phyloP scores from a whole-genome alignment of 495 filamentous ascomycete species.

The Parathielavia hyrcaniae region DNA sequence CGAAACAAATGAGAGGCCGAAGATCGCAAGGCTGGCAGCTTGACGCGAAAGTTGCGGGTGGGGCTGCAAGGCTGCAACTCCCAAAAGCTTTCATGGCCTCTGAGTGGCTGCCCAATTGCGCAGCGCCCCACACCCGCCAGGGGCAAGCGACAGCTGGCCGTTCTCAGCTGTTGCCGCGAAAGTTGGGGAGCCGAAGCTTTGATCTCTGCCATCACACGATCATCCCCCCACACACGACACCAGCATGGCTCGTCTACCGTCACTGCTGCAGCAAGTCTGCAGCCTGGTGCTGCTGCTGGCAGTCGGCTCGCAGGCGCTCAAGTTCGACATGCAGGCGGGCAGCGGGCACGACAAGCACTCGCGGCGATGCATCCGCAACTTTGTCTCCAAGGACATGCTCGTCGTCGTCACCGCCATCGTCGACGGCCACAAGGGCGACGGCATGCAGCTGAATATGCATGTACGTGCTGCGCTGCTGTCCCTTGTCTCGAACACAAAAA shows the following conservation, averaged over 20 bases:
- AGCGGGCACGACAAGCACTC: conserved; percentile 51
- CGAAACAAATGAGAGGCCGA: conserved; percentile 9
- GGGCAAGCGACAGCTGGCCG: conserved; percentile 35
- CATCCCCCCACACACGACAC: neutral
- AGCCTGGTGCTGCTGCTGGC: conserved; percentile 49
- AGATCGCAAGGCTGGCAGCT: conserved; percentile 29
- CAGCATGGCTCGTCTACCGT: conserved; percentile 33
- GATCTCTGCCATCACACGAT: conserved; percentile 12
- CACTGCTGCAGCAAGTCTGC: conserved; percentile 44
- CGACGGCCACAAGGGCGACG: conserved; percentile 79
- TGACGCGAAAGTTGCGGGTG: conserved; percentile 8
- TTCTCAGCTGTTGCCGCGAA: too few relatives aligned
- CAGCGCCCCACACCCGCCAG: conserved; percentile 13
- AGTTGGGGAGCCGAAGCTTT: neutral
- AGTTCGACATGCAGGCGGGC: conserved; percentile 83
- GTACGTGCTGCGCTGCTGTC: conserved; percentile 50
- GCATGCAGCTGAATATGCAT: conserved; percentile 90
- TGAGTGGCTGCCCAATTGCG: conserved; percentile 19
- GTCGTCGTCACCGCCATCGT: conserved; percentile 97
- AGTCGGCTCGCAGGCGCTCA: conserved; percentile 67
- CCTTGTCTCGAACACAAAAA: neutral
- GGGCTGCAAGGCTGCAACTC: conserved; percentile 19
- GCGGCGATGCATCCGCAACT: conserved; percentile 91
- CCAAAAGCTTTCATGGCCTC: neutral
- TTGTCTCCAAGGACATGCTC: conserved; percentile 84